Conservation (phyloP, 2,329 filamentous ascomycete genomes). For the Colletotrichum siamense region DNA sequence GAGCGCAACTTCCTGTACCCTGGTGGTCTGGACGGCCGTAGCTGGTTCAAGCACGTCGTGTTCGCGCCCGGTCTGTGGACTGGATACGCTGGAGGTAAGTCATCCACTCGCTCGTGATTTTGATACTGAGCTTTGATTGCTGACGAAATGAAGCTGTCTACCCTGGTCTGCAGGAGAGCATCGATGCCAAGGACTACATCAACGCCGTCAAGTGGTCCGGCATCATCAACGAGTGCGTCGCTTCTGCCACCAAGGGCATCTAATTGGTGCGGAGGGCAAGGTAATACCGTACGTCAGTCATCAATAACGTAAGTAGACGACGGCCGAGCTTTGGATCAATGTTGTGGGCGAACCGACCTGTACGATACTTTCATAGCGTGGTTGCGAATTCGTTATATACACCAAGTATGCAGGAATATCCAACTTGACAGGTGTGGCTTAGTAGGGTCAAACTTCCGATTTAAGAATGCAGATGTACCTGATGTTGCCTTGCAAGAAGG, state of each 20-base stretch:
- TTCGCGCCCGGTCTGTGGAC: constrained; percentile 94
- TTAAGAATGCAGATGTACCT: fast-evolving
- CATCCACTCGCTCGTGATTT: background rate
- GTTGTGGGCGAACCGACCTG: background rate
- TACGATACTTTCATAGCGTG: background rate
- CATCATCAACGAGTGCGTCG: constrained; percentile 61
- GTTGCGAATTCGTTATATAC: background rate
- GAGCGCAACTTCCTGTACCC: constrained; percentile 82
- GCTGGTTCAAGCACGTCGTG: constrained; percentile 95
- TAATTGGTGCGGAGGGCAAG: background rate
- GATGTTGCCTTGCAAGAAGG: background rate
- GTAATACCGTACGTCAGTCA: fast-evolving
- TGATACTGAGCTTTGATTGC: background rate
- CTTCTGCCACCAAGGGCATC: constrained; percentile 46
- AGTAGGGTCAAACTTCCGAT: fast-evolving
- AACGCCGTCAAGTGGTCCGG: constrained; percentile 64
- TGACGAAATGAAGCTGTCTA: constrained; percentile 55
- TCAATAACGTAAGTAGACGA: fast-evolving
- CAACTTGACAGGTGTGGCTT: background rate
- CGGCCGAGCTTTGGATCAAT: background rate
- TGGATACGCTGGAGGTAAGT: constrained; percentile 79
- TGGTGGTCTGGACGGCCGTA: constrained; percentile 76
- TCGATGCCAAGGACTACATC: constrained; percentile 62
- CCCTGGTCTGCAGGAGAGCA: constrained; percentile 67
- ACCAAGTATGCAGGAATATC: background rate